Base-by-base conservation (phyloP, 129 eudicot genomes). In the Lactuca saligna region DNA sequence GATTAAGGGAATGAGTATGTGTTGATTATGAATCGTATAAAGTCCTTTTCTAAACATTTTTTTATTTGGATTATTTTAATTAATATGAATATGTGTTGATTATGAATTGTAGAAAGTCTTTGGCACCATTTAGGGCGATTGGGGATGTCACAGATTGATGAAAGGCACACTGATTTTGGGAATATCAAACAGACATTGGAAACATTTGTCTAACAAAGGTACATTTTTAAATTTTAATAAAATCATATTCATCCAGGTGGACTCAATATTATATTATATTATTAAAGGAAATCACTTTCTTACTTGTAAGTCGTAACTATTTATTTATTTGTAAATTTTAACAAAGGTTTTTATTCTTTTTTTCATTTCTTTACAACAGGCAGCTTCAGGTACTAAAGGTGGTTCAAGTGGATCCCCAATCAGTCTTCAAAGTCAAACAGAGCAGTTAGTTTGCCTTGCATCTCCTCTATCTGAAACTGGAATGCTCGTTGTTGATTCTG, bases 121-220 rank as follows among this genome's bases (percentile, higher is more conserved):
- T n/a, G n/a, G n/a, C n/a, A n/a, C n/a, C 98, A 84, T 74, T 79
- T 93, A 72, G 89, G 82, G 82, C 85, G 95, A 55, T 54, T 93
- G 80, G 98, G 97, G 49, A 73, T 93, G 81, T 66, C 74, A 63
- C 96, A 83, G 65, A 83, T 71, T 46, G 90, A 92, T 58, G 96
- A 93, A 72, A 83, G 54, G 57, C 89, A 93, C 80, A 72, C 85
- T 7, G 75, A 53, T 11, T 81, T 86, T 25, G 96, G 95, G 63
- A 93, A 73, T 77, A 80, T 71, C 54, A 93, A 93, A 56, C 86
- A 78, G 75, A 76, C 92, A 13, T 46, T 93, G 42, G 99, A 93
- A 79, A 68, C 85, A 74, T 95, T 93, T 66, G 92, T 89, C 51
- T 95, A 93, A 42, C 99, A 93, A 75, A 89, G 97, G 99, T 93